Conservation (phyloP, 148 eudicot genomes). For the Cornus kousa region DNA sequence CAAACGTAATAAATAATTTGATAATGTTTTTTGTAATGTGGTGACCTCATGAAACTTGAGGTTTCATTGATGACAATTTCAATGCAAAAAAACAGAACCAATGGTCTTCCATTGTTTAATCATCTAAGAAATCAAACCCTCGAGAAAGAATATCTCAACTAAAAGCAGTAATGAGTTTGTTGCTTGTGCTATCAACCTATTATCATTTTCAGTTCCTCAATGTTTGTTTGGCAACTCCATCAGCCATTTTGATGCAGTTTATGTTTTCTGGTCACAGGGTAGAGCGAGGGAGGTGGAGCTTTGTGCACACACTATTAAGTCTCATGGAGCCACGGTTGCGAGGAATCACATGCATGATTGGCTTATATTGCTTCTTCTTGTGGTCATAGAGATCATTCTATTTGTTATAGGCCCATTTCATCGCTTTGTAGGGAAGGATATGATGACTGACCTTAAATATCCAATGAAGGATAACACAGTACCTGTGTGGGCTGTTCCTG, state of each 20-base stretch:
- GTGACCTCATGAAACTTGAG: background rate
- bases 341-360: constrained; percentile 76
- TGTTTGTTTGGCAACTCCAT: background rate
- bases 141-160: background rate
- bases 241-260: background rate
- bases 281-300: constrained; percentile 29
- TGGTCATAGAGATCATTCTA: constrained; percentile 35
- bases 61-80: background rate
- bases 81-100: background rate
- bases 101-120: background rate
- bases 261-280: constrained; percentile 1
- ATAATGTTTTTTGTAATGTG: background rate
- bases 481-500: constrained; percentile 85
- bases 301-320: constrained; percentile 50
- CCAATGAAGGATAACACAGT: constrained; percentile 66
- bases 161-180: background rate
- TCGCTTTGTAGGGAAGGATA: constrained; percentile 74
- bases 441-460: constrained; percentile 78
- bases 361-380: constrained; percentile 58
- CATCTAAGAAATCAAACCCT: background rate
- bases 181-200: background rate
- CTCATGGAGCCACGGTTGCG: constrained; percentile 62
- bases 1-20: background rate
- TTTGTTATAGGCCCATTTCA: constrained; percentile 61
- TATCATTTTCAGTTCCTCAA: background rate